phyloP scores from a whole-genome alignment of 2,329 filamentous ascomycete species.

The Stachybotrys elegans region DNA sequence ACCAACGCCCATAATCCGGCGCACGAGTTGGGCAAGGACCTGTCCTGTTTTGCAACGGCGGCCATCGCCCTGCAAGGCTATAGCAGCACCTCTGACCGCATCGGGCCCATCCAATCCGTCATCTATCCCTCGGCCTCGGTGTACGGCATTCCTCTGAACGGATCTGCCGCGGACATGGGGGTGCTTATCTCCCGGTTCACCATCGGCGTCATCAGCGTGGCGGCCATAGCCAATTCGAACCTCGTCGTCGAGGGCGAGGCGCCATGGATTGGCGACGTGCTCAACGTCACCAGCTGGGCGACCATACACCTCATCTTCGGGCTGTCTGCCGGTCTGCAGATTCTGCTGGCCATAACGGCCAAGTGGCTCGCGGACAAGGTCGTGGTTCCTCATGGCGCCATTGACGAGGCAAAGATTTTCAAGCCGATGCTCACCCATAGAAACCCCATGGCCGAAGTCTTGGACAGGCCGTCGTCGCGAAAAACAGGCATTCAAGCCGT shows the following conservation, averaged over 20 bases:
- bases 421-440: background rate
- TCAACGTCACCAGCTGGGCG: background rate
- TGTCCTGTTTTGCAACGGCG: constrained; percentile 13
- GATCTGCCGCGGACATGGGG: background rate
- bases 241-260: background rate
- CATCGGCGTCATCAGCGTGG: background rate
- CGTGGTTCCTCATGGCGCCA: background rate
- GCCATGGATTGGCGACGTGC: background rate
- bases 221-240: background rate
- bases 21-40: constrained; percentile 12
- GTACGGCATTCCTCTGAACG: background rate
- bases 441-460: background rate
- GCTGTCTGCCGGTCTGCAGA: background rate
- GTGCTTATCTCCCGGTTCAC: constrained; percentile 1
- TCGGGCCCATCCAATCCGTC: background rate
- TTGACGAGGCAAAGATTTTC: background rate
- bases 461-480: too few species aligned
- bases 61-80: constrained; percentile 18
- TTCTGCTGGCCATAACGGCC: background rate
- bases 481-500: too few species aligned
- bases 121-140: background rate
- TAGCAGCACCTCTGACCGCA: background rate
- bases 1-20: constrained; percentile 10
- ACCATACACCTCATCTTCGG: background rate
- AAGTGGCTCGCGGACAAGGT: background rate